Percentiles rank a stretch among this genome's conserved stretches.
Conservation (phyloP, 257 asterid genomes). For the Capsicum baccatum region DNA sequence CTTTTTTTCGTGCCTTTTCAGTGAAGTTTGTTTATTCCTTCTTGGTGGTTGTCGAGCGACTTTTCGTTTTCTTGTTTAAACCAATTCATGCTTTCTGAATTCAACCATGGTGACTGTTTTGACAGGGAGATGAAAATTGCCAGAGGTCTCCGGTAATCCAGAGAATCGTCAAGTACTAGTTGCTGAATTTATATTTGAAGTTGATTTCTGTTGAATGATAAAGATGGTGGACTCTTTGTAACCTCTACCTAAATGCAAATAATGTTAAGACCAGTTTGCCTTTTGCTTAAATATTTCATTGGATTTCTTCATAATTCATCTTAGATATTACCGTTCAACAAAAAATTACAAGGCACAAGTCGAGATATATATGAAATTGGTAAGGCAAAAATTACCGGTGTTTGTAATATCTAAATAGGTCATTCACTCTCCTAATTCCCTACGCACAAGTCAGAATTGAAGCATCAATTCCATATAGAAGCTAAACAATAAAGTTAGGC, state of each 20-base stretch:
- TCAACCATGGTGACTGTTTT: neutral
- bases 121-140: constrained; percentile 19
- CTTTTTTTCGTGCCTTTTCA: neutral
- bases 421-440: too few species aligned
- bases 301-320: neutral
- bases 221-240: constrained; percentile 21
- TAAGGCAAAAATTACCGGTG: too few species aligned
- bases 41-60: neutral
- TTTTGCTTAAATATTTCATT: neutral
- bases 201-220: constrained; percentile 30
- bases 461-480: too few species aligned
- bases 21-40: neutral
- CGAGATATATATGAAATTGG: too few species aligned
- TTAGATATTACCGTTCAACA: neutral
- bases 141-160: neutral
- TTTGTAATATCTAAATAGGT: too few species aligned
- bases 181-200: constrained; percentile 2
- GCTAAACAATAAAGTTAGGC: too few species aligned
- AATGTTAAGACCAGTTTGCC: constrained; percentile 15
- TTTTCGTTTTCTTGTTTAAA: neutral
- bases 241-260: constrained; percentile 27
- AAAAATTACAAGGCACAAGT: too few species aligned
- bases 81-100: neutral
- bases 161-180: neutral
- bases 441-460: too few species aligned